Base-by-base conservation (phyloP, 2,329 filamentous ascomycete genomes). In the Beauveria medogensis region DNA sequence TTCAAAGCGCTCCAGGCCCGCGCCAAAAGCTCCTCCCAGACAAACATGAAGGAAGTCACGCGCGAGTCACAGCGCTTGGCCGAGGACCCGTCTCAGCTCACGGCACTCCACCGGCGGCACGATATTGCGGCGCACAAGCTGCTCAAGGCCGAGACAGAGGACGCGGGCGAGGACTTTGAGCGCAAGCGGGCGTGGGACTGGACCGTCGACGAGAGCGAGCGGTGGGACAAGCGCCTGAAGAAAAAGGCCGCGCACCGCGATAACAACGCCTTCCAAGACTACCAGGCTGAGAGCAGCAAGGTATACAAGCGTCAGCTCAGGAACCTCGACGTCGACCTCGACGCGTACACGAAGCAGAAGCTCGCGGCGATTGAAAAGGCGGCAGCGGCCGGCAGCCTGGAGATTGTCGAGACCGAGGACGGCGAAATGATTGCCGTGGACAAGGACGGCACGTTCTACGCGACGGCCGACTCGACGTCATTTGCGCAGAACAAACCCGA, bases 121-220 rank as follows among this genome's bases (percentile, higher is more conserved):
- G 92, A 91, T 60, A 87, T 94, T 66, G 93, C 94, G 22, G 87
- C 89, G 6, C 91, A 97, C 73, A 99, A 97, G 71, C 84, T 99
- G 0, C 82, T 97, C 48, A 96, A 96, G 78, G 91, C 92, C 4
- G 92, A 97, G 69, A 87, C 92, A 2, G 90, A 92, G 72, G 91
- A 90, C 20, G 80, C 82, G 0, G 92, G 92, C 40, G 91, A 90
- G 60, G 94, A 97, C 73, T 99, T 97, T 70, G 94, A 99, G 80
- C 90, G 94, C 66, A 97, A 97, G 77, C 87, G 94, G 46, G 94
- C 94, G 1, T 99, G 94, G 94, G 94, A 97, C 77, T 99, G 94
- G 90, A 99, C 94, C 1, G 80, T 93, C 7, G 94, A 99, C 65
- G 94, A 99, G 76, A 90, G 86, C 67, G 94, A 97, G 77, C 85